Conservation (phyloP, 2,329 filamentous ascomycete genomes). For the Colletotrichum zoysiae region DNA sequence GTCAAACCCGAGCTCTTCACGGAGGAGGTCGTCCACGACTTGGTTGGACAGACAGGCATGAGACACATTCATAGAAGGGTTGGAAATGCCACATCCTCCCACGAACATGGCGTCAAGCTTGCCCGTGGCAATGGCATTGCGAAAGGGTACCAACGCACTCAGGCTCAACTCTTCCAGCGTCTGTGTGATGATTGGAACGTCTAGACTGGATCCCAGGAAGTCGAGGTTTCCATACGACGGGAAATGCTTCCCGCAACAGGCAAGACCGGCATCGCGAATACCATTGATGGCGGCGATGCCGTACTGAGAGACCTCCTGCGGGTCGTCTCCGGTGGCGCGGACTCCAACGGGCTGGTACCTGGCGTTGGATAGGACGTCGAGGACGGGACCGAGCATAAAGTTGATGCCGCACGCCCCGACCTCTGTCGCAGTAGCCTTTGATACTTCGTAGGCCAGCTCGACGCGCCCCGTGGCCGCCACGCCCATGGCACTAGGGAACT, state of each 20-base stretch:
- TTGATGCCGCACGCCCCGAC: slow-evolving; percentile 95
- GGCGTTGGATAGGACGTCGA: slow-evolving; percentile 94
- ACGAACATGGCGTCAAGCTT: slow-evolving; percentile 93
- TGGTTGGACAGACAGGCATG: slow-evolving; percentile 94
- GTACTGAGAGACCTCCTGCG: slow-evolving; percentile 93
- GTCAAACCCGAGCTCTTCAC: slow-evolving; percentile 89
- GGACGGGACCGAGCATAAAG: slow-evolving; percentile 90
- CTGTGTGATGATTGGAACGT: slow-evolving; percentile 96
- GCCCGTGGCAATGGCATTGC: slow-evolving; percentile 87
- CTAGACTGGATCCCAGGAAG: slow-evolving; percentile 89
- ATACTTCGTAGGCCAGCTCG: slow-evolving; percentile 88
- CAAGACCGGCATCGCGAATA: slow-evolving; percentile 90
- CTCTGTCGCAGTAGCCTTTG: slow-evolving; percentile 93
- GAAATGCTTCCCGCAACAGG: slow-evolving; percentile 95
- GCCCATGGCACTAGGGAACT: slow-evolving; percentile 97
- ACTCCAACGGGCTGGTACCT: slow-evolving; percentile 92
- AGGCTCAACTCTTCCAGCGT: slow-evolving; percentile 92
- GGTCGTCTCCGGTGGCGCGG: slow-evolving; percentile 90
- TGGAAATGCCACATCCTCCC: slow-evolving; percentile 92
- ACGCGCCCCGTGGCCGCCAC: slow-evolving; percentile 91
- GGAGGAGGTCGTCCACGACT: slow-evolving; percentile 88
- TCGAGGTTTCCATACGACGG: slow-evolving; percentile 96
- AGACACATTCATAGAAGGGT: slow-evolving; percentile 92
- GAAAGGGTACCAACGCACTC: slow-evolving; percentile 91
- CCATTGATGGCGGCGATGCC: slow-evolving; percentile 92